Evolutionary conservation across 2,329 filamentous ascomycete species (phyloP).

Genomic region (Xylariaceae sp.): DNA sequence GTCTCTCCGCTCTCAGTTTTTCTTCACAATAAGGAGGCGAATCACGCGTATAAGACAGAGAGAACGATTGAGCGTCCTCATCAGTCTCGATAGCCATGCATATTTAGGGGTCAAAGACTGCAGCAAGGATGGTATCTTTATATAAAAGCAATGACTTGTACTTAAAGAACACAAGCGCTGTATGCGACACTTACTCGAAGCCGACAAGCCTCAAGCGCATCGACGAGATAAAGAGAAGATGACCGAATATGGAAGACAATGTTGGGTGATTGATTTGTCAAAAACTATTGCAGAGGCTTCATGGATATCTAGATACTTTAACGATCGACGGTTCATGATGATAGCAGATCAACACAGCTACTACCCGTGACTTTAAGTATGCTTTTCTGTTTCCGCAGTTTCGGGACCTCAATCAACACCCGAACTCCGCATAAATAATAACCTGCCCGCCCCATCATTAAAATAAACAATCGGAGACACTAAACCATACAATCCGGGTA

Average conservation of each 20-base stretch:
- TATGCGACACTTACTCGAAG: too few relatives aligned
- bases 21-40: too few relatives aligned
- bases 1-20: too few relatives aligned
- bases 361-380: too few relatives aligned
- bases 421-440: constrained; percentile 15
- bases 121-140: too few relatives aligned
- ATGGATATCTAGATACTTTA: constrained; percentile 28
- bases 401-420: constrained; percentile 11
- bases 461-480: constrained; percentile 7
- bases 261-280: constrained; percentile 5
- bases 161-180: too few relatives aligned
- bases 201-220: too few relatives aligned
- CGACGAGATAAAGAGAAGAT: not conserved
- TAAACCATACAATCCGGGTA: constrained; percentile 1
- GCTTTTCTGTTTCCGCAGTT: constrained; percentile 15
- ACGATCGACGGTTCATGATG: constrained; percentile 21
- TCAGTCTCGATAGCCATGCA: too few relatives aligned
- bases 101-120: too few relatives aligned
- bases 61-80: too few relatives aligned
- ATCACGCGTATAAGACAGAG: too few relatives aligned
- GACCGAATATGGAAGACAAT: not conserved
- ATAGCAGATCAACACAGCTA: not conserved
- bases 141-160: too few relatives aligned
- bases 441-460: constrained; percentile 2
- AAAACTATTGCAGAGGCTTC: constrained; percentile 1